Conservation (phyloP, 768 basidiomycete genomes). For the Lactarius sanguifluus region DNA sequence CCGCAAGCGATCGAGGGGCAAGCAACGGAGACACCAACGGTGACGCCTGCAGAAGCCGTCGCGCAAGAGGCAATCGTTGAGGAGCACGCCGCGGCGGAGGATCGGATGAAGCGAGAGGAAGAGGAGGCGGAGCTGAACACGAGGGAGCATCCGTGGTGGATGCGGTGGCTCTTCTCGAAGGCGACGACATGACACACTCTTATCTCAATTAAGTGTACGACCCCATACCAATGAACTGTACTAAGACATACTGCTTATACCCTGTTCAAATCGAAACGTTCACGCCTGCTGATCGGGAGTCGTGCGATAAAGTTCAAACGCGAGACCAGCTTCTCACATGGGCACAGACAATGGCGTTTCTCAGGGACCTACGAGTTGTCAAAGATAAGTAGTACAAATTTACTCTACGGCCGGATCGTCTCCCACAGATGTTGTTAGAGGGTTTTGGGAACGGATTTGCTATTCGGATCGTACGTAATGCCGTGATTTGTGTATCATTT, state of each 20-base stretch:
- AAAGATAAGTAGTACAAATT: not conserved
- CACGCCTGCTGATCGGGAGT: not conserved
- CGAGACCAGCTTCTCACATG: not conserved
- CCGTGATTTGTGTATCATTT: not conserved
- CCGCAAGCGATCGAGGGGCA: not conserved
- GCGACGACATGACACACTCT: constrained; percentile 17
- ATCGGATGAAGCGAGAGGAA: constrained; percentile 56
- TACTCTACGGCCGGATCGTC: not conserved
- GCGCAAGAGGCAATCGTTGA: constrained; percentile 68
- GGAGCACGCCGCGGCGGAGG: constrained; percentile 56
- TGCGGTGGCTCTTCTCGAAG: constrained; percentile 63
- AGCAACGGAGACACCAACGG: not conserved
- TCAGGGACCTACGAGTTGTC: not conserved
- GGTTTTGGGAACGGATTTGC: not conserved
- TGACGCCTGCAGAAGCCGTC: constrained; percentile 58
- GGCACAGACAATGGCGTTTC: not conserved
- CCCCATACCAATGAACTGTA: not conserved
- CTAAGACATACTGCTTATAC: not conserved
- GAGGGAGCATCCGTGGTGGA: constrained; percentile 54
- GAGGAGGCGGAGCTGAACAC: constrained; percentile 46
- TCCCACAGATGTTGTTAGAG: not conserved
- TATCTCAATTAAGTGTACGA: not conserved
- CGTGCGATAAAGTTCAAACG: not conserved
- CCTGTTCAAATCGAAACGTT: not conserved
- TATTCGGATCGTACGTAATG: not conserved